Percentiles rank a stretch among this genome's conserved stretches.
phyloP scores from a whole-genome alignment of 2,329 filamentous ascomycete species.

The Arthrobotrys pseudoclavata region DNA sequence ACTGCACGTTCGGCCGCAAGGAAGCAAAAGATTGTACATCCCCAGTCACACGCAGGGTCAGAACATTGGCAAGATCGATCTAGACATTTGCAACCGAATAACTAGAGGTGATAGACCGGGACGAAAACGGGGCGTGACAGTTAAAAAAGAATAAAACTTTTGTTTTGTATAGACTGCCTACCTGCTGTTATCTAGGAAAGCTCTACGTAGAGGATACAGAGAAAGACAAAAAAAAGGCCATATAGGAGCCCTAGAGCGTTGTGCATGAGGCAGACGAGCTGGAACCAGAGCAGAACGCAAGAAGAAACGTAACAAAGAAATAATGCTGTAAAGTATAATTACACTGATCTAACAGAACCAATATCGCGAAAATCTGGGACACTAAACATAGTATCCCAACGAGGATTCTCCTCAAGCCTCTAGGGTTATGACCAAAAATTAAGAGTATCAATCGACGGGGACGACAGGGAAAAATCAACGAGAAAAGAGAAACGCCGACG shows the following conservation, averaged over 20 bases:
- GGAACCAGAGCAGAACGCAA: not conserved
- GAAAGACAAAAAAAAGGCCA: not conserved
- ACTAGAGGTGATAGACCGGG: not conserved
- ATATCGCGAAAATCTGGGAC: slow-evolving; percentile 8
- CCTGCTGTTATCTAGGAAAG: slow-evolving; percentile 1
- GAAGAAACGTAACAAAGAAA: slow-evolving; percentile 6
- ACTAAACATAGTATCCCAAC: slow-evolving; percentile 2
- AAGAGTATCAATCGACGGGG: slow-evolving; percentile 4
- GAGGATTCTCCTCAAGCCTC: not conserved
- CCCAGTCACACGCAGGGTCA: not conserved
- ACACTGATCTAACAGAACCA: slow-evolving; percentile 19
- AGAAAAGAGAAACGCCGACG: slow-evolving; percentile 24
- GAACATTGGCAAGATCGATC: slow-evolving; percentile 9
- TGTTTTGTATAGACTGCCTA: slow-evolving; percentile 15
- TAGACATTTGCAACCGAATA: not conserved
- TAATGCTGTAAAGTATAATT: slow-evolving; percentile 19
- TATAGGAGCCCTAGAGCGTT: not conserved
- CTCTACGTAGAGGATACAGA: slow-evolving; percentile 29
- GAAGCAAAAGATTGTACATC: slow-evolving; percentile 13
- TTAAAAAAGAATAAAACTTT: slow-evolving; percentile 14
- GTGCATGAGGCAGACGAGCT: not conserved
- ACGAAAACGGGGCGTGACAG: no score
- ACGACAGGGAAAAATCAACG: not conserved
- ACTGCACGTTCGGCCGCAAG: slow-evolving; percentile 26
- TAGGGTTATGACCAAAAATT: not conserved